Base-by-base conservation (phyloP, 805 yeast species). In the Cyberlindnera nakhonratchasimensis region DNA sequence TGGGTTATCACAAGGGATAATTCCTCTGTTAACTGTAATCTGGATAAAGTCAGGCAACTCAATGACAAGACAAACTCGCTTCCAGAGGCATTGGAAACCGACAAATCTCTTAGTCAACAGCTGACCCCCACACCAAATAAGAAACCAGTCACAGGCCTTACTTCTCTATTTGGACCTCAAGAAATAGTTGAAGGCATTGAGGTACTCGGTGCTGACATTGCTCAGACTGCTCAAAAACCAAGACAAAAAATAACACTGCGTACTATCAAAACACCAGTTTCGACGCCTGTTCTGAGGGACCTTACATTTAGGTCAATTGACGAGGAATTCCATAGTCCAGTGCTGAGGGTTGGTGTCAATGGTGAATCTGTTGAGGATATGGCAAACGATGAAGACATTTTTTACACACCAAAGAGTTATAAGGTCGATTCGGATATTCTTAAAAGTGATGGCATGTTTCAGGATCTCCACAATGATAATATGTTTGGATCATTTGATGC, bases 341-440 rank as follows among this genome's bases (percentile, higher is more conserved):
- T 56, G 4, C 34, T 56, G 29, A 52, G 48, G 26, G 49, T 57
- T 30, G 51, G 51, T 4, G 49, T 55, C 10, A 42, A 38, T 29
- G 40, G 37, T 5, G 39, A 40, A 3, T 43, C 54, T 3, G 22
- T 39, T 6, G 55, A 50, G 6, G 49, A 47, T 10, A 12, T 29
- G n/a, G 28, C 37, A 12, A 42, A 35, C 2, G 54, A 47, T 12
- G 55, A 46, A 2, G 58, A 55, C 17, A 29, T 43, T 2, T 54
- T 51, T 29, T 51, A 53, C 28, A 57, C 61, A 3, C 60, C 61
- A 19, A 56, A 46, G 45, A 55, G 53, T 32, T 28, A 48, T 7
- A 43, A 34, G 14, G 34, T 37, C 7, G 48, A 42, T 7, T 38
- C 46, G 23, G 42, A 42, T 20, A 5, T 33, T 17, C n/a, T 41